These are phyloP conservation scores for Globomyces pollinis-pini DNA, from an alignment of 192 early-diverging fungal genomes.

Conservation along the genomic window DNA sequence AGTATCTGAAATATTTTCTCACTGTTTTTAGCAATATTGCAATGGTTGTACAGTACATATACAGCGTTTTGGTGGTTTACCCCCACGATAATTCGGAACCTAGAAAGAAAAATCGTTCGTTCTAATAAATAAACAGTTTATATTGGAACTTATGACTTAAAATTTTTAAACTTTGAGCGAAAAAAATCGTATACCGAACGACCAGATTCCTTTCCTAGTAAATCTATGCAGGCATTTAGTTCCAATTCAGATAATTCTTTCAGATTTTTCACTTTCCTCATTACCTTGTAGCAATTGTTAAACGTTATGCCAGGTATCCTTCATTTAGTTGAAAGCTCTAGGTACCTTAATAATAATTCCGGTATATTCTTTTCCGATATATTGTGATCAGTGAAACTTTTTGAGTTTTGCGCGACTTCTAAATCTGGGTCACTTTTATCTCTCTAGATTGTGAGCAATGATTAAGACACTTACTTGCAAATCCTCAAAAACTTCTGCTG, in stretches of 20 bases:
- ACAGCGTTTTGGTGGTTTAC: too few species aligned
- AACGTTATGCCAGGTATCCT: conserved; percentile 78
- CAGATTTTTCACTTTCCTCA: conserved; percentile 57
- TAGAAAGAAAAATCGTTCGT: too few species aligned
- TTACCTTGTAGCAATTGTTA: conserved; percentile 70
- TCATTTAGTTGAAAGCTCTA: conserved; percentile 14
- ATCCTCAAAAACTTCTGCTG: conserved; percentile 83
- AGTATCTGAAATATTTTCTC: too few species aligned
- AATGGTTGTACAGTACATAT: too few species aligned
- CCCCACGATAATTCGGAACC: too few species aligned
- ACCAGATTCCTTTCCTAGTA: conserved; percentile 61
- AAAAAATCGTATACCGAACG: conserved; percentile 61
- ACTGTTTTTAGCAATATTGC: too few species aligned
- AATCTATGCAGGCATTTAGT: conserved; percentile 28
- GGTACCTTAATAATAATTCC: conserved; percentile 64
- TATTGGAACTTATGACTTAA: not conserved
- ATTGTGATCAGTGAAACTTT: conserved; percentile 57
- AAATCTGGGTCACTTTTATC: conserved; percentile 67
- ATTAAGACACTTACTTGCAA: conserved; percentile 57
- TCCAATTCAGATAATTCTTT: conserved; percentile 50
- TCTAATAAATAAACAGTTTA: not conserved
- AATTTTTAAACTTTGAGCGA: not conserved
- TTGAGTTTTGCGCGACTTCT: conserved; percentile 56
- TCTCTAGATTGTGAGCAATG: conserved; percentile 55
- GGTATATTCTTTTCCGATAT: conserved; percentile 59